Conservation (phyloP, 495 filamentous ascomycete species). For the Parathielavia appendiculata region DNA sequence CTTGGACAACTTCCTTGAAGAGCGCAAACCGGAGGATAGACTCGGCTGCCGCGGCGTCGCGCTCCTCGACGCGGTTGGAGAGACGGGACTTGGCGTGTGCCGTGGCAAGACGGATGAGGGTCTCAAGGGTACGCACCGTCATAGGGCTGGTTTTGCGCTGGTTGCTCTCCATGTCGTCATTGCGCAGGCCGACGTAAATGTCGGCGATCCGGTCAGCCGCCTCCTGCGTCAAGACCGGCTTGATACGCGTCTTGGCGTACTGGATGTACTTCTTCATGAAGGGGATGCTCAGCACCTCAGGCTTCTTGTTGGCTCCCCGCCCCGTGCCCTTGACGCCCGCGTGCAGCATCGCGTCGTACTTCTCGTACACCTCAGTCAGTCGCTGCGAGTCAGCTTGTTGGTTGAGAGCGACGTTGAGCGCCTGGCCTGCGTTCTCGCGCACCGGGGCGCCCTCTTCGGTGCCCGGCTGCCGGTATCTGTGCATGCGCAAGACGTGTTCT, state of each 20-base stretch:
- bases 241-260: slow-evolving; percentile 89
- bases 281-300: slow-evolving; percentile 92
- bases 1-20: slow-evolving; percentile 94
- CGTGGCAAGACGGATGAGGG: slow-evolving; percentile 91
- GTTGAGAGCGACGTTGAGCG: slow-evolving; percentile 83
- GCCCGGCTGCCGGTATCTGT: slow-evolving; percentile 89
- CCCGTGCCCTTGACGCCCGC: slow-evolving; percentile 76
- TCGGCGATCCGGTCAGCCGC: slow-evolving; percentile 88
- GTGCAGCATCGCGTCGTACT: slow-evolving; percentile 94
- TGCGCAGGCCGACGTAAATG: slow-evolving; percentile 89
- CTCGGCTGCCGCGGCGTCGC: slow-evolving; percentile 84
- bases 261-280: slow-evolving; percentile 99
- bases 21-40: slow-evolving; percentile 89
- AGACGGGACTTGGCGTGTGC: slow-evolving; percentile 93
- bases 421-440: slow-evolving; percentile 78
- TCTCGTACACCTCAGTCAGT: slow-evolving; percentile 89
- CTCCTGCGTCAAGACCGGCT: slow-evolving; percentile 86
- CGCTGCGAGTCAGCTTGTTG: slow-evolving; percentile 62
- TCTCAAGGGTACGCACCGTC: slow-evolving; percentile 96
- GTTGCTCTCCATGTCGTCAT: slow-evolving; percentile 92
- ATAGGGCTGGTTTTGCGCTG: slow-evolving; percentile 90
- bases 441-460: slow-evolving; percentile 94
- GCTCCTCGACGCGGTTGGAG: slow-evolving; percentile 86
- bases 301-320: slow-evolving; percentile 65
- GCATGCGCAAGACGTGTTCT: slow-evolving; percentile 96